phyloP scores from a whole-genome alignment of 2,329 filamentous ascomycete species.

The Ilyonectria sp. region DNA sequence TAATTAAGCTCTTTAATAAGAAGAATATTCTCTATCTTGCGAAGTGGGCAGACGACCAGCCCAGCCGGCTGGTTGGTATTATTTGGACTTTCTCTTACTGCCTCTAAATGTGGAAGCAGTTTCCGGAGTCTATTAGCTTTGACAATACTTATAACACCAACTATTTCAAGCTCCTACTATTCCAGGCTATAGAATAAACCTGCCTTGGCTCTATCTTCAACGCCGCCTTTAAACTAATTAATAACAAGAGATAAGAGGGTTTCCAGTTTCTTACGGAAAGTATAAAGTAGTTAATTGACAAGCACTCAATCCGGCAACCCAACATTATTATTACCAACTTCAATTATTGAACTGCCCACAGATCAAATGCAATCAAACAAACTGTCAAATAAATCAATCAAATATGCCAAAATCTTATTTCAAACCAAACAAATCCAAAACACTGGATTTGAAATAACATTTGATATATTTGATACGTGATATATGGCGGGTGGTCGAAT shows the following conservation, averaged over 20 bases:
- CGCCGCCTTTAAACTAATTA: conserved; percentile 29
- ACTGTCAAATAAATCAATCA: too few species aligned
- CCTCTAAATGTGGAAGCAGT: conserved; percentile 33
- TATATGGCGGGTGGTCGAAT: too few species aligned
- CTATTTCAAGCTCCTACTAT: conserved; percentile 28
- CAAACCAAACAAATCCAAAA: too few species aligned
- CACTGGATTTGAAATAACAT: too few species aligned
- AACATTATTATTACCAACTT: background rate
- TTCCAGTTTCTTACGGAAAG: conserved; percentile 27
- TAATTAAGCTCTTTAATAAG: conserved; percentile 40
- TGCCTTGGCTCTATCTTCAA: conserved; percentile 27
- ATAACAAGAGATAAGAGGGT: conserved; percentile 32
- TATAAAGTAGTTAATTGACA: conserved; percentile 8
- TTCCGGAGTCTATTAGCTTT: conserved; percentile 31
- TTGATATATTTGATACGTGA: too few species aligned
- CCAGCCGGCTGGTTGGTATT: conserved; percentile 30
- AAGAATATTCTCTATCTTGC: conserved; percentile 34
- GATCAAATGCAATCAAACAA: too few species aligned
- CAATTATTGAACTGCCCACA: background rate
- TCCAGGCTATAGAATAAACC: conserved; percentile 21
- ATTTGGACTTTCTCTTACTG: conserved; percentile 34
- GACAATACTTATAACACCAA: conserved; percentile 38
- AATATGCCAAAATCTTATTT: too few species aligned
- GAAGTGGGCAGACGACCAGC: conserved; percentile 34
- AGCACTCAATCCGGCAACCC: conserved; percentile 17